Percentiles rank a stretch among this genome's conserved stretches.
Conservation (phyloP, 2,329 filamentous ascomycete species). For the Alternaria rosae region DNA sequence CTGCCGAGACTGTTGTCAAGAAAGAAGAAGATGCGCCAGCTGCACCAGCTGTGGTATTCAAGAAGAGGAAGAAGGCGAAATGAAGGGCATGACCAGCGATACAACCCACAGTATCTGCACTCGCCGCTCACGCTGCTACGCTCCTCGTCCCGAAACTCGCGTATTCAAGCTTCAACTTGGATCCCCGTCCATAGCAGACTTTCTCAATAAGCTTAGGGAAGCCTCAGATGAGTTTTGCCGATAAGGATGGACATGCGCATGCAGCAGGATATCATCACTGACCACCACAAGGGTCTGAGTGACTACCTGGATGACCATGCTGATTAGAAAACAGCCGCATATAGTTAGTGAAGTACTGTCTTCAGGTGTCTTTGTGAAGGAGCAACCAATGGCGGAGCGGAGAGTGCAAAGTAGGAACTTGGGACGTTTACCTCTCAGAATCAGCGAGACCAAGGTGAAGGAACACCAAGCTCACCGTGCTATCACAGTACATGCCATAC, state of each 20-base stretch:
- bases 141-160: background rate
- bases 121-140: background rate
- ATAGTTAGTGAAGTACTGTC: background rate
- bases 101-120: background rate
- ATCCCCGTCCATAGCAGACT: too few species aligned
- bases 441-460: background rate
- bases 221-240: background rate
- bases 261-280: background rate
- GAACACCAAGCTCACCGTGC: background rate
- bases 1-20: slow-evolving; percentile 22
- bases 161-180: background rate
- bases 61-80: slow-evolving; percentile 76
- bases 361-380: background rate
- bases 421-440: background rate
- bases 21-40: slow-evolving; percentile 32
- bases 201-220: background rate
- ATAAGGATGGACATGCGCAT: background rate
- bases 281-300: background rate
- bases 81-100: slow-evolving; percentile 15
- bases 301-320: background rate
- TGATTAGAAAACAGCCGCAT: background rate
- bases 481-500: background rate
- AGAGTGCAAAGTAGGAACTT: background rate
- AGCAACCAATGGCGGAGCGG: background rate
- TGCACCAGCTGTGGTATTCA: slow-evolving; percentile 70